Conservation (phyloP, 202 grass and related monocot species). For the Hordeum pubiflorum region DNA sequence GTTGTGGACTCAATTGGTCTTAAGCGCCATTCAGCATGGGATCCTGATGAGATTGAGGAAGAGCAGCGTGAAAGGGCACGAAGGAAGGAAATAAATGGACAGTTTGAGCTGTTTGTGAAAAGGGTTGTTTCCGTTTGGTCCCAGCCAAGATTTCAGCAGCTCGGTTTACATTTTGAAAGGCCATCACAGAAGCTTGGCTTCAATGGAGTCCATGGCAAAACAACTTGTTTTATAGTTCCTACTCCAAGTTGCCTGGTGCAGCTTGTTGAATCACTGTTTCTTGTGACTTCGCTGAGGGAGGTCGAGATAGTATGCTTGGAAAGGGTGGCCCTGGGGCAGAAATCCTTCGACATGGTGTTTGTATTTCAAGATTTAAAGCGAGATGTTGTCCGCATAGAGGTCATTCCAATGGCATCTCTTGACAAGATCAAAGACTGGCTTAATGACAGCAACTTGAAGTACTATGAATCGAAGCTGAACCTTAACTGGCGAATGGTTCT, state of each 20-base stretch:
- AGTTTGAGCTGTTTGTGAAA: slow-evolving; percentile 33
- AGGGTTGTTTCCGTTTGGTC: slow-evolving; percentile 45
- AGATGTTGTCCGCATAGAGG: slow-evolving; percentile 9
- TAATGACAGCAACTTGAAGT: not conserved
- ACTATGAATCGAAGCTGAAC: slow-evolving; percentile 11
- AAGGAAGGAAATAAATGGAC: slow-evolving; percentile 42
- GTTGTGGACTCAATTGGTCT: slow-evolving; percentile 10
- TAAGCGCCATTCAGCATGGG: slow-evolving; percentile 11
- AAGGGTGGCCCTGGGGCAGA: slow-evolving; percentile 2
- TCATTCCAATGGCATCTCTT: not conserved
- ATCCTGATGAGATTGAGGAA: slow-evolving; percentile 71
- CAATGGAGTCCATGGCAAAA: slow-evolving; percentile 9
- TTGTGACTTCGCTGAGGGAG: not conserved
- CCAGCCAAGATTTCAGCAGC: slow-evolving; percentile 14
- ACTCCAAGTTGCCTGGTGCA: not conserved
- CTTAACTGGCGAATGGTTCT: slow-evolving; percentile 1
- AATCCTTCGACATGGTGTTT: slow-evolving; percentile 17
- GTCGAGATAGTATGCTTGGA: slow-evolving; percentile 3
- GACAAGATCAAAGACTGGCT: slow-evolving; percentile 6
- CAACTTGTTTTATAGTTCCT: slow-evolving; percentile 1
- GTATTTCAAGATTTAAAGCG: slow-evolving; percentile 5
- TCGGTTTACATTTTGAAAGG: not conserved
- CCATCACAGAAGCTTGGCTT: slow-evolving; percentile 15
- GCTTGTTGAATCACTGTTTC: not conserved
- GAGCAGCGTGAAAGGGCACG: slow-evolving; percentile 52